Evolutionary conservation across 78 protist species (phyloP).

Genomic region (Dictyostelium discoideum): dicty_2.7 NC_007091.3:4948501-4949000

Average conservation of each 20-base stretch:
- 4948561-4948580: too few species aligned
- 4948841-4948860: neutral
- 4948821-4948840: conserved; percentile 18
- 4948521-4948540: too few species aligned
- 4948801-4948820: conserved; percentile 22
- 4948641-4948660: too few species aligned
- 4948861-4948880: neutral
- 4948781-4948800: neutral
- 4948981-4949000: conserved; percentile 7
- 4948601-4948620: too few species aligned
- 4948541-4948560: too few species aligned
- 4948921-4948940: conserved; percentile 42
- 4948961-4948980: neutral
- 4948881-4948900: neutral
- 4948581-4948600: too few species aligned
- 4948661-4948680: neutral
- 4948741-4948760: conserved; percentile 28
- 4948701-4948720: conserved; percentile 3
- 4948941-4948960: conserved; percentile 20
- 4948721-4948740: neutral
- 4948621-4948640: too few species aligned
- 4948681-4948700: conserved; percentile 18
- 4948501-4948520: too few species aligned
- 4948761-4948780: conserved; percentile 37
- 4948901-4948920: conserved; percentile 17